Conservation (phyloP, 2,329 filamentous ascomycete genomes). For the Diaporthe amygdali region DNA sequence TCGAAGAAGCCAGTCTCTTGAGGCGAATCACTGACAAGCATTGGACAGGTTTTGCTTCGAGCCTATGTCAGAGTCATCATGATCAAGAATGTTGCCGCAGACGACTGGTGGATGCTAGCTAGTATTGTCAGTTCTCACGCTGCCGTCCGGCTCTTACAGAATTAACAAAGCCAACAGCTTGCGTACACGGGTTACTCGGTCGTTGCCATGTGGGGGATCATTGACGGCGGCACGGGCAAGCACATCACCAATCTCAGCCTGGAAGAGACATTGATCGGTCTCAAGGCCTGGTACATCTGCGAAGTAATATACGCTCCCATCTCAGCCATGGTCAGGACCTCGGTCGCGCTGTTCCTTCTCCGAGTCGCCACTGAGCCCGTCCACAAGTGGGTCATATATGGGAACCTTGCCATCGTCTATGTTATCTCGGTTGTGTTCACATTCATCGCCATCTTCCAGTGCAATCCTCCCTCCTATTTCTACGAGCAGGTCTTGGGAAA, state of each 20-base stretch:
- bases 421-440: slow-evolving; percentile 45
- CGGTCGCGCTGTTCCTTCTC: slow-evolving; percentile 46
- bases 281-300: slow-evolving; percentile 45
- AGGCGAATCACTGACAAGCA: not conserved
- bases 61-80: slow-evolving; percentile 50
- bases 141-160: not conserved
- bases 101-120: slow-evolving; percentile 53
- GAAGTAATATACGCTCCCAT: slow-evolving; percentile 46
- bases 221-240: slow-evolving; percentile 35
- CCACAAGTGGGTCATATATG: slow-evolving; percentile 41
- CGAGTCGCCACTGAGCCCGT: slow-evolving; percentile 41
- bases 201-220: slow-evolving; percentile 39
- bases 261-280: slow-evolving; percentile 32
- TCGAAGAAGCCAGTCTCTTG: too few relatives aligned
- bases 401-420: slow-evolving; percentile 40
- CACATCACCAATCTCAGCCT: slow-evolving; percentile 28
- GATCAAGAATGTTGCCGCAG: slow-evolving; percentile 46
- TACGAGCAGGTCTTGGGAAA: slow-evolving; percentile 47
- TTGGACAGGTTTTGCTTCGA: slow-evolving; percentile 40
- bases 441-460: slow-evolving; percentile 55
- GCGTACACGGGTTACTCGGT: slow-evolving; percentile 39
- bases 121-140: slow-evolving; percentile 43
- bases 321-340: slow-evolving; percentile 45
- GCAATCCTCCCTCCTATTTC: slow-evolving; percentile 52
- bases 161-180: slow-evolving; percentile 32